Evolutionary conservation across 345 rosid genomes (phyloP).

Genomic region (Salix arbutifolia): DNA sequence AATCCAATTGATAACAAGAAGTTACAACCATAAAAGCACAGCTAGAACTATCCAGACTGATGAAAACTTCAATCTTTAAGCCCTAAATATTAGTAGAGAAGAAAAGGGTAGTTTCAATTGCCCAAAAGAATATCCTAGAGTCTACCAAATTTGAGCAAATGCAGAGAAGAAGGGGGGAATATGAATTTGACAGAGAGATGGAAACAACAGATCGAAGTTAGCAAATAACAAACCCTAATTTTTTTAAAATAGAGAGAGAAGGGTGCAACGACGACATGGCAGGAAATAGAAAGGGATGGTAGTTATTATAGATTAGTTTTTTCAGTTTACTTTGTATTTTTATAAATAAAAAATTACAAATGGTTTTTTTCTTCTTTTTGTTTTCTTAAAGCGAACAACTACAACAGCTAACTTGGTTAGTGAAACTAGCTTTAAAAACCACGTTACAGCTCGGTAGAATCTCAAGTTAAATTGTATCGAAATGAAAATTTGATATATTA

Average conservation of each 20-base stretch:
- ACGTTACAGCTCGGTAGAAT: no score
- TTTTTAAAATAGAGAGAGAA: no score
- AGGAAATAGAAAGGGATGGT: not conserved
- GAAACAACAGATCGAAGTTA: not conserved
- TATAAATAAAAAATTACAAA: not conserved
- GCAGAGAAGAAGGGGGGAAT: conserved; percentile 4
- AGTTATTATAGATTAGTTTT: not conserved
- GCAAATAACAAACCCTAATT: conserved; percentile 1
- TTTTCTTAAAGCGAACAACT: no score
- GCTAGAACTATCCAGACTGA: conserved; percentile 1
- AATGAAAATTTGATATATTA: no score
- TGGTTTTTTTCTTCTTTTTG: no score
- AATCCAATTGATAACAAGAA: not conserved
- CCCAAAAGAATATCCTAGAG: not conserved
- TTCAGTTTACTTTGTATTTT: not conserved
- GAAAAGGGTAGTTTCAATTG: not conserved
- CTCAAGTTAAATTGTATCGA: no score
- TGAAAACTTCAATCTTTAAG: conserved; percentile 8
- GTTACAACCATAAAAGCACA: not conserved
- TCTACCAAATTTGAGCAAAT: conserved; percentile 5
- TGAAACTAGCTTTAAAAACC: no score
- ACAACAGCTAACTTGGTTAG: no score
- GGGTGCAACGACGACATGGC: not conserved
- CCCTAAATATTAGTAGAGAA: conserved; percentile 4
- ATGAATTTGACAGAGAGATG: not conserved